phyloP scores from a whole-genome alignment of 345 rosid species.

The Boechera stricta region DNA sequence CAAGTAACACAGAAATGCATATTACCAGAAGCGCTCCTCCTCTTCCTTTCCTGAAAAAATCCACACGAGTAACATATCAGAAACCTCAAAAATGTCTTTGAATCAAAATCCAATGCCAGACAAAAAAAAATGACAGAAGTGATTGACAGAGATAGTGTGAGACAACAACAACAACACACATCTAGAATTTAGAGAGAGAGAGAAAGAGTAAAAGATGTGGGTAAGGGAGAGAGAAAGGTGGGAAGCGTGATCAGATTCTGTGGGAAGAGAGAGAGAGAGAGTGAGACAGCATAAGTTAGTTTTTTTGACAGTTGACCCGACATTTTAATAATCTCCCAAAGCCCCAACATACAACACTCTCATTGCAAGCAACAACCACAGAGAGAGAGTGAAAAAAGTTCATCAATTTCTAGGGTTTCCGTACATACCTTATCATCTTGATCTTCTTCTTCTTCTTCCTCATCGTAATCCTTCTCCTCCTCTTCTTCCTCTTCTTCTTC shows the following conservation, averaged over 20 bases:
- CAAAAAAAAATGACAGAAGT: constrained; percentile 47
- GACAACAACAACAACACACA: background rate
- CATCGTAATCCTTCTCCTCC: constrained; percentile 31
- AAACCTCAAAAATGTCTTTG: constrained; percentile 31
- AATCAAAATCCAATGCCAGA: constrained; percentile 51
- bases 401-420: constrained; percentile 41
- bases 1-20: constrained; percentile 31
- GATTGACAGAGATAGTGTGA: constrained; percentile 37
- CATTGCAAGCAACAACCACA: constrained; percentile 23
- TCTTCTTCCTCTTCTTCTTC: background rate
- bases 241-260: constrained; percentile 84
- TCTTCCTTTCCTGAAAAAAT: constrained; percentile 64
- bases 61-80: constrained; percentile 26
- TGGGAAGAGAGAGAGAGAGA: constrained; percentile 51
- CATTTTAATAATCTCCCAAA: constrained; percentile 56
- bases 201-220: constrained; percentile 30
- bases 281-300: constrained; percentile 50
- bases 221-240: constrained; percentile 59
- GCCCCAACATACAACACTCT: constrained; percentile 41
- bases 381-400: constrained; percentile 2
- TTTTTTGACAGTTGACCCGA: constrained; percentile 82
- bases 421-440: constrained; percentile 38
- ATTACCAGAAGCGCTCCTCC: constrained; percentile 55
- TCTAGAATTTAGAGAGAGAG: constrained; percentile 46
- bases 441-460: constrained; percentile 4